Evolutionary conservation across 2,329 filamentous ascomycete species (phyloP), one percentile per base, ranked within the genome.

Genomic region (Talaromyces islandicus): DNA sequence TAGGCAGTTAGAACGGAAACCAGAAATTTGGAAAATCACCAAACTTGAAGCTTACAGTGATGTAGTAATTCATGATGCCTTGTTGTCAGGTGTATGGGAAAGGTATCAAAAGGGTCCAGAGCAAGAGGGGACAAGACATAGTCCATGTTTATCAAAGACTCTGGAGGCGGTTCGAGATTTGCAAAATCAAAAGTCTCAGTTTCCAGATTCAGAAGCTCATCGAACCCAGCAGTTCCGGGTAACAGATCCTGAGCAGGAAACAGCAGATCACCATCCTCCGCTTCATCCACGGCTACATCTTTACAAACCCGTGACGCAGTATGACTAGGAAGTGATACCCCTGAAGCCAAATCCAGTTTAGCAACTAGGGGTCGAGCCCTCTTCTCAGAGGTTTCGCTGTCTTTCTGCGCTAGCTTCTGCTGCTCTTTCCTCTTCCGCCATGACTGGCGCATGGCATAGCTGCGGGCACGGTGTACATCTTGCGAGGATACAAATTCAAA

Each of bases 351-450:
- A 6, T 52, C 17, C 14, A 25, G 48, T 29, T 52, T 52, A 11
- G 48, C 48, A 52, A 52, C 48, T 17, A 52, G 30, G 6, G 24
- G 25, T 11, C 48, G 12, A 19, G 12, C 25, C 12, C 25, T n/a
- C 27, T 25, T 52, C 24, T 52, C 48, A 29, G 48, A 12, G 1
- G 14, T 52, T 10, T 27, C 48, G 21, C 50, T 41, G 17, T 50
- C 41, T 27, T 59, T 38, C 21, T 51, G n/a, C 43, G 51, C 52
- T 56, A 55, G 25, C 10, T 55, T 43, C 14, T 59, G 52, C 48
- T 60, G 55, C 35, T 60, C 54, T 48, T 60, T 60, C 32, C 58
- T 41, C 50, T 60, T 60, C 17, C 58, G 54, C 58, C 58, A 60
- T 3, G 58, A 57, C 48, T 60, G 54, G 17, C 58, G 58, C 58